A percentile compares a stretch with the other conserved stretches of the same genome.
Conservation (phyloP, 2,329 filamentous ascomycete genomes). For the Neopestalotiopsis clavispora region DNA sequence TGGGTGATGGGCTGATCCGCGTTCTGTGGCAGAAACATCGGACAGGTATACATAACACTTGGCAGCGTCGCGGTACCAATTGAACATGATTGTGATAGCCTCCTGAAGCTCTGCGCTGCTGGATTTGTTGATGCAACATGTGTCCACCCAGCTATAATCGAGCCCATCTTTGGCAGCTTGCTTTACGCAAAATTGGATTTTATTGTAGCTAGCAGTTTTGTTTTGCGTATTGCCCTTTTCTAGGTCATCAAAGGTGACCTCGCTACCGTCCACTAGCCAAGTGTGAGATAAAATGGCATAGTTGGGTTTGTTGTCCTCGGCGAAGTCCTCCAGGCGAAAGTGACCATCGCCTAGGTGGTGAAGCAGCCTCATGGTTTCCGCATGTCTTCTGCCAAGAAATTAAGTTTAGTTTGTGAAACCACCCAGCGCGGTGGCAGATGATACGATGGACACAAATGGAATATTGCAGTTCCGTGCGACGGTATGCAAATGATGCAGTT, state of each 20-base stretch:
- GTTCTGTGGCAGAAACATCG: neutral
- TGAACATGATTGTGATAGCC: neutral
- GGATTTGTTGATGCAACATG: neutral
- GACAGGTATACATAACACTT: neutral
- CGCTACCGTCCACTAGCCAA: neutral
- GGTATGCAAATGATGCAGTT: too few relatives aligned
- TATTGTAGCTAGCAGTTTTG: neutral
- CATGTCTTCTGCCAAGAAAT: too few relatives aligned
- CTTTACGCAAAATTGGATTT: neutral
- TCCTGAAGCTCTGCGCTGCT: neutral
- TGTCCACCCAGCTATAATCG: neutral
- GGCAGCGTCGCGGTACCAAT: neutral
- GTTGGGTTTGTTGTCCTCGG: too few relatives aligned
- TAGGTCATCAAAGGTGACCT: neutral
- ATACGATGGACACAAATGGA: too few relatives aligned
- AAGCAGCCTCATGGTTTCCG: too few relatives aligned
- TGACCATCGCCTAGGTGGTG: too few relatives aligned
- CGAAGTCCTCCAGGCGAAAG: too few relatives aligned
- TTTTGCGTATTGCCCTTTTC: neutral
- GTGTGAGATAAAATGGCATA: neutral
- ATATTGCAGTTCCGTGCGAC: too few relatives aligned
- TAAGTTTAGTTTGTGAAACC: too few relatives aligned
- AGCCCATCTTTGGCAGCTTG: neutral
- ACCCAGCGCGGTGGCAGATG: too few relatives aligned
- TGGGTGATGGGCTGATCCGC: rapidly evolving